Base-by-base conservation (phyloP, 2,329 filamentous ascomycete species). In the Teratosphaeria epicoccoides region DNA sequence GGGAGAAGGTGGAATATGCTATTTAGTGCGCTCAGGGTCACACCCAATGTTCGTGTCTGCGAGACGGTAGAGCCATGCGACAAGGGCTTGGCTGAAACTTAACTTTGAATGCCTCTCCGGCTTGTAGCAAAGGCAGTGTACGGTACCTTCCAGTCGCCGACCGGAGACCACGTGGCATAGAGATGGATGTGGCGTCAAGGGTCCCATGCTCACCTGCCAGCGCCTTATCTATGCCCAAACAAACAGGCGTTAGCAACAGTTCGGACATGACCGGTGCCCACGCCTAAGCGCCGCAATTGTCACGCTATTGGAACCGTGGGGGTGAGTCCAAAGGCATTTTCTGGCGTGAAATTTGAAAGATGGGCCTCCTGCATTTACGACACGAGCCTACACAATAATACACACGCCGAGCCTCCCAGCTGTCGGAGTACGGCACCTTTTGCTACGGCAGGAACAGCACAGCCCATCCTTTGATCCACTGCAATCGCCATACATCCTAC, bases 321-420 rank as follows among this genome's bases (percentile, higher is more conserved):
- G 3, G 20, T 20, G 33, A 40, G 33, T 17, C 17, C 33, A 40
- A n/a, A n/a, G n/a, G n/a, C n/a, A n/a, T n/a, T n/a, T n/a, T n/a
- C 33, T 20, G 14, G 28, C 46, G 17, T 23, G n/a, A 43, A 24
- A 24, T 26, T 40, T 43, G 9, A 49, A 43, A 52, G 46, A 52
- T 43, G 44, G 50, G 50, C 46, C 50, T 37, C 50, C 50, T 52
- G 50, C 50, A 52, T 25, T 52, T 49, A 6, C 48, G 45, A 40
- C 37, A 28, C 44, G 33, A 40, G 43, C 49, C 49, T 46, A 46
- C 25, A 47, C 44, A 51, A 20, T 49, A 28, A 49, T 52, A 52
- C 49, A 52, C 45, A 48, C 17, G 25, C 43, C 49, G 43, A 28
- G 23, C 50, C 50, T 48, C 50, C 46, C 50, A 49, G 43, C 33